Evolutionary conservation across 345 rosid genomes (phyloP).

Genomic region (Kernera saxatilis): DNA sequence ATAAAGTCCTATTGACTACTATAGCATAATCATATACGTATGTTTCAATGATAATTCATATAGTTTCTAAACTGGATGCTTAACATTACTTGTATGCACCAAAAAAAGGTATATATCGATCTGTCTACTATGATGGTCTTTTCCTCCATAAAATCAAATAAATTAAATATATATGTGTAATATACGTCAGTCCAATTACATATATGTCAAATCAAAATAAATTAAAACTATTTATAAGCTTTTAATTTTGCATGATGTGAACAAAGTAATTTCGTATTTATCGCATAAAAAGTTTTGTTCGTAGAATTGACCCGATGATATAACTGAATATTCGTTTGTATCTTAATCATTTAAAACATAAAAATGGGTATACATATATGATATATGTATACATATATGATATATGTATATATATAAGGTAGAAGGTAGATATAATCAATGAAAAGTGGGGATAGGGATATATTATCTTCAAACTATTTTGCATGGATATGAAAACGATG

Average conservation of each 20-base stretch:
- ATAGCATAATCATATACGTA: too few species aligned
- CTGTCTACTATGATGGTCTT: neutral
- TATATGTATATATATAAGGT: neutral
- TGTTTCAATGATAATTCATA: neutral
- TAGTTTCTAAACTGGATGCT: neutral
- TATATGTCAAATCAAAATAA: neutral
- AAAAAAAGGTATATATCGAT: neutral
- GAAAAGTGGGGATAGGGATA: conserved; percentile 24
- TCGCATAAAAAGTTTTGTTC: neutral
- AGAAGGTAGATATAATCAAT: conserved; percentile 20
- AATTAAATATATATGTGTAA: neutral
- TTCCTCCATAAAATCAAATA: neutral
- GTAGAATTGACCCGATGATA: neutral
- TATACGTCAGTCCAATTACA: neutral
- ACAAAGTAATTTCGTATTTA: neutral
- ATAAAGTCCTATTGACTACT: too few species aligned
- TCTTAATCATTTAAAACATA: neutral
- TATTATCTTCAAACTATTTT: conserved; percentile 27
- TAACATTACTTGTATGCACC: neutral
- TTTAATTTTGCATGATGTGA: neutral
- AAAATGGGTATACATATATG: neutral
- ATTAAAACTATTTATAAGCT: neutral
- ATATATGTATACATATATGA: neutral
- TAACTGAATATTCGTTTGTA: neutral
- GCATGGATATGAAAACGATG: conserved; percentile 39